Conservation (phyloP, 225 moss, liverwort and hornwort genomes). For the Bryum argenteum region DNA sequence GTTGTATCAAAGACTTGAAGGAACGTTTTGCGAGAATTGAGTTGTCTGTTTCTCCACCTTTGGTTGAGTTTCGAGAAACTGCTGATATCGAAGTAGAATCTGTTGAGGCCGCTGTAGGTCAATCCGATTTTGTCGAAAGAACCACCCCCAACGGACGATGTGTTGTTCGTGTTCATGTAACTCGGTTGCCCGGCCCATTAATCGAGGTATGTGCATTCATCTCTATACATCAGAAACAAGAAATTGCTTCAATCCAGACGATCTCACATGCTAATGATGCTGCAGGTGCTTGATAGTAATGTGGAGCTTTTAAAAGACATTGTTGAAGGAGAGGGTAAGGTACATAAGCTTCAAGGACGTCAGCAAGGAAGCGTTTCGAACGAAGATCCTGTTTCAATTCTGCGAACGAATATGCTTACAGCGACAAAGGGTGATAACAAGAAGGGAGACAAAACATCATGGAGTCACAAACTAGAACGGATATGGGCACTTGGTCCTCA, state of each 20-base stretch:
- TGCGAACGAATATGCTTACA: constrained; percentile 68
- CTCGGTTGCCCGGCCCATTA: constrained; percentile 65
- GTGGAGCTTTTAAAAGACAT: constrained; percentile 77
- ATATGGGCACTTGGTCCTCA: constrained; percentile 96
- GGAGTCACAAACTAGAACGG: constrained; percentile 60
- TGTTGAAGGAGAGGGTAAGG: constrained; percentile 70
- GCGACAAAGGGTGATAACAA: constrained; percentile 51
- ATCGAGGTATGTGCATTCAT: constrained; percentile 38
- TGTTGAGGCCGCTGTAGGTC: constrained; percentile 47
- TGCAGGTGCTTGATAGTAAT: constrained; percentile 83
- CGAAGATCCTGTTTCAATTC: constrained; percentile 64
- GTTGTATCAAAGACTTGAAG: constrained; percentile 94
- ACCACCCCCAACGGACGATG: constrained; percentile 84
- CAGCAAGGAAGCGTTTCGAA: constrained; percentile 35
- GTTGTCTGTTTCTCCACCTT: constrained; percentile 83
- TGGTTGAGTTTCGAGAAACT: constrained; percentile 97
- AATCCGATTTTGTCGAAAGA: constrained; percentile 53
- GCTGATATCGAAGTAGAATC: constrained; percentile 66
- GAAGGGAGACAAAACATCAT: constrained; percentile 49
- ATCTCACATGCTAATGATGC: constrained; percentile 13
- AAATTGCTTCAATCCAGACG: neutral
- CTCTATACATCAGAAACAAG: too few relatives aligned
- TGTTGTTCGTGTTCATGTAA: constrained; percentile 70
- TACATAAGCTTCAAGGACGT: constrained; percentile 40
- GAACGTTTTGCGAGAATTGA: constrained; percentile 88